Conservation (phyloP, 1,284 basidiomycete genomes). For the Pseudozyma hubeiensis region DNA sequence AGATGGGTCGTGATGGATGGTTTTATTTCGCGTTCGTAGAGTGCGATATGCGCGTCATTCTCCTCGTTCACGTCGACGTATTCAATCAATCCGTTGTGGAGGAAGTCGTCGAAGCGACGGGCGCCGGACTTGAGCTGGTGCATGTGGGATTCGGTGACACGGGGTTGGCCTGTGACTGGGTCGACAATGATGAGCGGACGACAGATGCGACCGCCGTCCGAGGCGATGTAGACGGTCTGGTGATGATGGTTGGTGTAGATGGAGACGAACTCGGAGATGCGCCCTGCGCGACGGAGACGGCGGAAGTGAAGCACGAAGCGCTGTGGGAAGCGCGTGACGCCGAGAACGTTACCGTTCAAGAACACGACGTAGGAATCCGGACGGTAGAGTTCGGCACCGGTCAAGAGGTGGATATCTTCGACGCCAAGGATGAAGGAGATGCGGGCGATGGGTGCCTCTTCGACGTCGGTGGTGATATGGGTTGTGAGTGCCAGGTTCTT, state of each 20-base stretch:
- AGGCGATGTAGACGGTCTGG: constrained; percentile 92
- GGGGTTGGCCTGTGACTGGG: constrained; percentile 75
- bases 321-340: constrained; percentile 85
- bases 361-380: constrained; percentile 92
- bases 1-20: constrained; percentile 85
- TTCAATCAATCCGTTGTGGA: constrained; percentile 94
- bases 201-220: constrained; percentile 97
- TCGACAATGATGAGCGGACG: constrained; percentile 98
- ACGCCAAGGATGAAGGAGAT: constrained; percentile 94
- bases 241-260: constrained; percentile 98
- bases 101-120: constrained; percentile 92
- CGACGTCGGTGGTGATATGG: constrained; percentile 98
- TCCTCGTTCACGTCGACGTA: constrained; percentile 99
- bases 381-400: constrained; percentile 95
- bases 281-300: constrained; percentile 87
- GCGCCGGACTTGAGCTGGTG: constrained; percentile 80
- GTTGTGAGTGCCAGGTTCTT: constrained; percentile 99
- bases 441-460: constrained; percentile 91
- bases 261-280: constrained; percentile 95
- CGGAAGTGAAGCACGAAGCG: constrained; percentile 92
- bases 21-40: constrained; percentile 90
- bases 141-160: constrained; percentile 86
- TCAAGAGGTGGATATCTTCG: constrained; percentile 92
- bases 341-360: constrained; percentile 95
- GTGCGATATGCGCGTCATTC: constrained; percentile 95